A percentile compares a stretch with the other conserved stretches of the same genome.
Evolutionary conservation across 805 yeast genomes (phyloP).

Genomic region (Naumovozyma castellii): DNA sequence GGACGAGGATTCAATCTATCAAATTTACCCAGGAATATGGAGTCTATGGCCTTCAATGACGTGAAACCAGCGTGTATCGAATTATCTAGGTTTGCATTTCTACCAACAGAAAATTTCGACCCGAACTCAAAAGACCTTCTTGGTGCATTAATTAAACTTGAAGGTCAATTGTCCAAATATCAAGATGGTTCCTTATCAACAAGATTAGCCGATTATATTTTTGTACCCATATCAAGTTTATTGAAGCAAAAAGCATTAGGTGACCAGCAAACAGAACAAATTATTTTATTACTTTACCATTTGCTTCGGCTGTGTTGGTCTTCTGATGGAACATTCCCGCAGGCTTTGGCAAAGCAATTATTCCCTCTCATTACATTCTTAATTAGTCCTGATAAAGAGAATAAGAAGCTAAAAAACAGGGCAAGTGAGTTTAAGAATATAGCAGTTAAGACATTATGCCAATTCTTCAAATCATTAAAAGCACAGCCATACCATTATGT

Average conservation of each 20-base stretch:
- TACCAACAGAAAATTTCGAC: slow-evolving; percentile 30
- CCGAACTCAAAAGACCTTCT: slow-evolving; percentile 27
- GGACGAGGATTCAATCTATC: too few relatives aligned
- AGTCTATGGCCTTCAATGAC: slow-evolving; percentile 12
- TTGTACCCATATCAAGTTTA: slow-evolving; percentile 49
- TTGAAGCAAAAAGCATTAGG: slow-evolving; percentile 40
- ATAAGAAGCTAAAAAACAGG: slow-evolving; percentile 14
- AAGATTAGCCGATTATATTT: slow-evolving; percentile 50
- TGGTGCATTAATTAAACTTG: slow-evolving; percentile 29
- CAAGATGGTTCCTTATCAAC: slow-evolving; percentile 23
- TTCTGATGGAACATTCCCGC: slow-evolving; percentile 28
- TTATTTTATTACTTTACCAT: slow-evolving; percentile 36
- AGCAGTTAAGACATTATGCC: slow-evolving; percentile 28
- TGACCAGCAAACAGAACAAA: slow-evolving; percentile 37
- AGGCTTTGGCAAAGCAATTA: slow-evolving; percentile 35
- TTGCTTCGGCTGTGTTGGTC: slow-evolving; percentile 44
- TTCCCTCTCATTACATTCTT: slow-evolving; percentile 39
- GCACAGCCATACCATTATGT: slow-evolving; percentile 18
- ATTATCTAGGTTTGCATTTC: slow-evolving; percentile 36
- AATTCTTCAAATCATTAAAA: slow-evolving; percentile 28
- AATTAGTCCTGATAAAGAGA: slow-evolving; percentile 28
- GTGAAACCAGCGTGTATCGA: slow-evolving; percentile 37
- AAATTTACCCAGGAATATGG: background rate
- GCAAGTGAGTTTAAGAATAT: slow-evolving; percentile 33
- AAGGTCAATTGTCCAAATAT: slow-evolving; percentile 14